Evolutionary conservation across 805 yeast species (phyloP), one percentile per base, ranked within the genome.

Genomic region (Monosporozyma servazzii): DNA sequence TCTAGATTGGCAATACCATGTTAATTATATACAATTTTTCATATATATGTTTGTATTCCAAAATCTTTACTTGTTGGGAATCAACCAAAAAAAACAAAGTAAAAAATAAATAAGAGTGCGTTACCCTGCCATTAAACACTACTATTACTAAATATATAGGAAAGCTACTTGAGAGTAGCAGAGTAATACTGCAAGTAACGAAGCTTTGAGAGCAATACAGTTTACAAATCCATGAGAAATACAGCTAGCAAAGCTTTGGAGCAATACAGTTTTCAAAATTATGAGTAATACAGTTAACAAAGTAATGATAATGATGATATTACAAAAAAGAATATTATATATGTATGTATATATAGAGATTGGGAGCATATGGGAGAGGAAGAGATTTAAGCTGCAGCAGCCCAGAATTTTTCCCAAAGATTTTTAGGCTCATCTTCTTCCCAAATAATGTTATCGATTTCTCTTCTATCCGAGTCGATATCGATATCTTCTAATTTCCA

Each of bases 401-500:
- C 68, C 81, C 83, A 78, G 59, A 79, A 68, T 61, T 77, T 79
- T 42, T 73, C 81, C 80, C 82, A 76, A 10, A 73, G 44, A 43
- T 69, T 77, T 52, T 68, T 76, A 48, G 81, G 80, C 47, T 66
- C 73, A 3, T 72, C 75, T 2, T 75, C 79, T 48, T 77, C 84
- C 78, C 80, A 78, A 20, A 73, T 73, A 44, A 71, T 70, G 29
- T 75, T 79, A 41, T 81, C 86, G 41, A 76, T 68, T 58, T 77
- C 82, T 64, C 84, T 75, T 54, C 81, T 79, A 52, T 84, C 86
- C 10, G 80, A 67, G 53, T 80, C 83, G 49, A 79, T 77, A 63
- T 86, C 93, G 55, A 84, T 72, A 39, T 81, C 81, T 42, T 79
- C 82, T 31, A 75, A 53, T 69, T 54, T 50, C 75, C 74, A 64